Evolutionary conservation across 2,329 filamentous ascomycete species (phyloP).

Genomic region (Fusarium fracticaudum): DNA sequence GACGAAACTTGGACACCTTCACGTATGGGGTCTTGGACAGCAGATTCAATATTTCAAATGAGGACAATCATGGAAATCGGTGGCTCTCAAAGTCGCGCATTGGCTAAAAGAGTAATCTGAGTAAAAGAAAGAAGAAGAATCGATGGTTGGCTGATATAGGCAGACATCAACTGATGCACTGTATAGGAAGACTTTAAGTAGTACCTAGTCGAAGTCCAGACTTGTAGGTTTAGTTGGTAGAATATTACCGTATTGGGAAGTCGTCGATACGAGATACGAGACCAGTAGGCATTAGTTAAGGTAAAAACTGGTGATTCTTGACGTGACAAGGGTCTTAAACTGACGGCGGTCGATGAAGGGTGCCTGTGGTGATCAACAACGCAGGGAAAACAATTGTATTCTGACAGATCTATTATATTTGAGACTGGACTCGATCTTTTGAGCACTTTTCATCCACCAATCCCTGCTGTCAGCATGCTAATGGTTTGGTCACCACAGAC

Average conservation of each 20-base stretch:
- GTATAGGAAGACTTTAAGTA: not conserved
- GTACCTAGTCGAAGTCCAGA: not conserved
- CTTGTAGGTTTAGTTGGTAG: not conserved
- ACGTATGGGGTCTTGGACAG: not conserved
- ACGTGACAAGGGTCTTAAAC: constrained; percentile 3
- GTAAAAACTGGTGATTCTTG: not conserved
- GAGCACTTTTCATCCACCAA: not conserved
- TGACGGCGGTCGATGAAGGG: not conserved
- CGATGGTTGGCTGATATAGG: constrained; percentile 12
- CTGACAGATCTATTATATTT: not conserved
- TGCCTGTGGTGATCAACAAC: not conserved
- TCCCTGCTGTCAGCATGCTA: not conserved
- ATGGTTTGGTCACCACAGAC: not conserved
- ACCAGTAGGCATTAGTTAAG: constrained; percentile 3
- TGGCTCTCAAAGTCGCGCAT: not conserved
- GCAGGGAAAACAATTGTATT: not conserved
- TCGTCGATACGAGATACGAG: constrained; percentile 33
- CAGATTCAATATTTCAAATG: not conserved
- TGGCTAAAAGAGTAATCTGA: not conserved
- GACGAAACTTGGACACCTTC: not conserved
- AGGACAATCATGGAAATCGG: not conserved
- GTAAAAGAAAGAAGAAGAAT: not conserved
- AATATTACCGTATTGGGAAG: not conserved
- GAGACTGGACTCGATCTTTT: not conserved
- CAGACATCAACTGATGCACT: not conserved